Evolutionary conservation across 1,139 yeast species (phyloP).

Genomic region (Geotrichum citri-aurantii): DNA sequence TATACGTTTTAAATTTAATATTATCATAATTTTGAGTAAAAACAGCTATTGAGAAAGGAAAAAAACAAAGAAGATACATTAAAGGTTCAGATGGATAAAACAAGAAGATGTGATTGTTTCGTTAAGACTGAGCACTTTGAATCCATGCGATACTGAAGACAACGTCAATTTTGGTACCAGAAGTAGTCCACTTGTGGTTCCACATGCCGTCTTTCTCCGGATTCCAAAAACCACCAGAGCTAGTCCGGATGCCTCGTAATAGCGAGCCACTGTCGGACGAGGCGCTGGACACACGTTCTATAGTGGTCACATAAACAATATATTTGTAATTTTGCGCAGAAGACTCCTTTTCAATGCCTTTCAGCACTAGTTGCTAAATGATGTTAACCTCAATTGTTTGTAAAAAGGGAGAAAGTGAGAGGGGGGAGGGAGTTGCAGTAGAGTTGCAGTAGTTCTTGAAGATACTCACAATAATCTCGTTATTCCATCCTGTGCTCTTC

Average conservation of each 20-base stretch:
- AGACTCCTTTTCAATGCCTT: slow-evolving; percentile 25
- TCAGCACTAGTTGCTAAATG: slow-evolving; percentile 22
- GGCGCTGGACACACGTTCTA: slow-evolving; percentile 21
- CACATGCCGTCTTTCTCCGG: slow-evolving; percentile 36
- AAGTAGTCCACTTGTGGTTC: slow-evolving; percentile 28
- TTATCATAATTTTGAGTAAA: slow-evolving; percentile 1
- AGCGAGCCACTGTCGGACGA: slow-evolving; percentile 22
- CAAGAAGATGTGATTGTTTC: not conserved
- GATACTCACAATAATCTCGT: slow-evolving; percentile 20
- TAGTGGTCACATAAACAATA: slow-evolving; percentile 28
- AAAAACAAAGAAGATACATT: not conserved
- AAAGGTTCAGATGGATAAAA: not conserved
- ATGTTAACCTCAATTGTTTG: not conserved
- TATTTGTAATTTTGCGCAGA: slow-evolving; percentile 29
- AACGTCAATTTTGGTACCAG: slow-evolving; percentile 21
- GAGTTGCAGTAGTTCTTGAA: not conserved
- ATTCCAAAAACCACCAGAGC: slow-evolving; percentile 35
- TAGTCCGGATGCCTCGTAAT: slow-evolving; percentile 29
- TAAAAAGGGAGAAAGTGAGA: not conserved
- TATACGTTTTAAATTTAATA: not conserved
- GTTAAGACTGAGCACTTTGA: slow-evolving; percentile 18
- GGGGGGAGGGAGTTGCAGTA: no score
- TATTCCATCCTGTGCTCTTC: slow-evolving; percentile 22
- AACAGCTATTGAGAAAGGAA: not conserved
- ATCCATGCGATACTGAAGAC: slow-evolving; percentile 36